Conservation (phyloP, 331 rosid genomes). For the Prunus yedoensis region DNA sequence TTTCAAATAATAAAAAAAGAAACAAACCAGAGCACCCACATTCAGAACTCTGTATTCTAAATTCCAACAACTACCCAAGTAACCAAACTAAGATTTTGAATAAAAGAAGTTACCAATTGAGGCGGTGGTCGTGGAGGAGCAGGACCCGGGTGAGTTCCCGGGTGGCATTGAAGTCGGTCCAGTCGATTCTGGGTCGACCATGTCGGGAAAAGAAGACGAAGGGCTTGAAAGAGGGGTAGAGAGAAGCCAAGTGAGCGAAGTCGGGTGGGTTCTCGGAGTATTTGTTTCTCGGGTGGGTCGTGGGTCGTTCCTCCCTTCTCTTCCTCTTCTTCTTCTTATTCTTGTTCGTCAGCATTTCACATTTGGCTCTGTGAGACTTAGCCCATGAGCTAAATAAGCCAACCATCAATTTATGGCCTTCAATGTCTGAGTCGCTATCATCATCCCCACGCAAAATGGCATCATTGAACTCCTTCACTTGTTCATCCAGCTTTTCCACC, state of each 20-base stretch:
- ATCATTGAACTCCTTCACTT: too few relatives aligned
- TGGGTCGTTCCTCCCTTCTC: slow-evolving; percentile 31
- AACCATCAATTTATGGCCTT: too few relatives aligned
- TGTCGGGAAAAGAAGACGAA: slow-evolving; percentile 33
- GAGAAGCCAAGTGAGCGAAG: slow-evolving; percentile 64
- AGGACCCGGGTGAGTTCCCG: slow-evolving; percentile 76
- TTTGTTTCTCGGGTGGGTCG: slow-evolving; percentile 64
- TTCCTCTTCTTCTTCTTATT: slow-evolving; percentile 43
- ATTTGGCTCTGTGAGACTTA: background rate
- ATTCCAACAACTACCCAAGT: slow-evolving; percentile 7
- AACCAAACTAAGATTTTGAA: background rate
- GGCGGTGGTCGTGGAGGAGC: slow-evolving; percentile 65
- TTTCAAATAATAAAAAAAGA: slow-evolving; percentile 2
- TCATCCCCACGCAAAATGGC: too few relatives aligned
- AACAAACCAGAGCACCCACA: background rate
- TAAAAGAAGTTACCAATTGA: slow-evolving; percentile 50
- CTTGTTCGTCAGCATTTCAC: slow-evolving; percentile 37
- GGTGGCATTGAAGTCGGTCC: slow-evolving; percentile 87
- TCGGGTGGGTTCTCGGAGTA: slow-evolving; percentile 75
- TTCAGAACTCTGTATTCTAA: background rate
- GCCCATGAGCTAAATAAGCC: too few relatives aligned
- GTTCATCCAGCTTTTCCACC: too few relatives aligned
- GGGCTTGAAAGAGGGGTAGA: slow-evolving; percentile 68
- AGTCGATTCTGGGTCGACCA: slow-evolving; percentile 53
- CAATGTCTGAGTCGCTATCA: too few relatives aligned